Base-by-base conservation (phyloP, 331 rosid genomes). In the Dryas integrifolia region DNA sequence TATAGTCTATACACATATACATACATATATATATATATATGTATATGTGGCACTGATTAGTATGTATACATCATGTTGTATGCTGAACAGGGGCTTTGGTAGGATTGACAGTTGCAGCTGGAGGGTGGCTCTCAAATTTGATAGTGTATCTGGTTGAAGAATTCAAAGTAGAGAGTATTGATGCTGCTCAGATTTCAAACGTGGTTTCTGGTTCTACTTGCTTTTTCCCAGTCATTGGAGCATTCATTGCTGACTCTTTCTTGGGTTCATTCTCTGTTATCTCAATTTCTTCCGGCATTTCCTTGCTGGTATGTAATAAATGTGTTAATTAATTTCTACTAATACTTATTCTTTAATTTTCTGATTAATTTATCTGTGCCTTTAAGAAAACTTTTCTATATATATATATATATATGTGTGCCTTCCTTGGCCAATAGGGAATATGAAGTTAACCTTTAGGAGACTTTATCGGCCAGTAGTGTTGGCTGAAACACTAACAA, bases 231-330 rank as follows among this genome's bases (percentile, higher is more conserved):
- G 14, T 91, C 7, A 1, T 79, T 15, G 92, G 83, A 7, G 96
- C 94, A 35, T 67, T 90, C 64, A n/a, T 88, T 2, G 88, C 92
- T 14, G 88, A 90, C 79, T 83, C 94, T 64, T 86, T 83, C 81
- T 72, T 78, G 4, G 86, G 88, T 30, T 82, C 86, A 50, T 77
- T 70, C 59, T 44, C 69, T 40, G 77, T 81, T 5, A 53, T 70
- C 41, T 14, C 44, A 7, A 14, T 85, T 44, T 88, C 90, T 72
- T 73, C 86, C 10, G 79, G 14, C 30, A 45, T 84, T 55, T 71
- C 87, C 72, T 79, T 90, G 9, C 62, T 90, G 82, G 68, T 63
- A 67, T 18, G 21, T 18, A 18, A 18, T 18, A 18, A 18, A 18
- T 18, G 21, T 18, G 21, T 18, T 18, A 18, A 18, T 18, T 18